These are phyloP conservation scores for Trifolium repens DNA, from an alignment of 306 rosid genomes.

Conservation along the genomic window DNA sequence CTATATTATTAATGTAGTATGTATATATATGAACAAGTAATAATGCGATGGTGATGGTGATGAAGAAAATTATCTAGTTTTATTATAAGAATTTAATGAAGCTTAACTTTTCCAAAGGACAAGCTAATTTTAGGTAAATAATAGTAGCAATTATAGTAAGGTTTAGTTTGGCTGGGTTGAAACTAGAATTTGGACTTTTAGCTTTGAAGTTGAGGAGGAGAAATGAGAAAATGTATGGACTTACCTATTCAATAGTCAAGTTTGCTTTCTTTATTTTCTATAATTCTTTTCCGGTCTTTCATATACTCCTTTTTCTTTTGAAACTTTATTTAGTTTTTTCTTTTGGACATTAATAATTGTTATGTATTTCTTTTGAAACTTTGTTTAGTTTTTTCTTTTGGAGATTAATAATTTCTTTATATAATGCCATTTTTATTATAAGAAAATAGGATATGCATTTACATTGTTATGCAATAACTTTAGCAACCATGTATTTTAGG, in stretches of 20 bases:
- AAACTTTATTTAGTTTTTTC: not conserved
- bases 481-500: too few relatives aligned
- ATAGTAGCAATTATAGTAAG: not conserved
- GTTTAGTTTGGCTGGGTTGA: not conserved
- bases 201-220: not conserved
- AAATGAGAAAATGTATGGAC: slow-evolving; percentile 24
- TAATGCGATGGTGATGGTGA: not conserved
- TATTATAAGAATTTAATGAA: slow-evolving; percentile 5
- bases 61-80: slow-evolving; percentile 11
- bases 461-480: too few relatives aligned
- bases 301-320: not conserved
- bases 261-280: not conserved
- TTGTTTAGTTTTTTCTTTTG: too few relatives aligned
- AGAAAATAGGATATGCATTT: too few relatives aligned
- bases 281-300: not conserved
- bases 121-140: slow-evolving; percentile 7
- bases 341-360: too few relatives aligned
- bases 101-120: slow-evolving; percentile 1
- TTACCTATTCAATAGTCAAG: slow-evolving; percentile 36
- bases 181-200: not conserved
- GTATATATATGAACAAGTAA: not conserved
- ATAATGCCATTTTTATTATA: too few relatives aligned
- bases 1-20: not conserved
- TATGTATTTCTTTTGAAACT: too few relatives aligned
- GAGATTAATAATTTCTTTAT: too few relatives aligned